phyloP scores from a whole-genome alignment of 768 basidiomycete genomes.

The Fomitopsis serialis region DNA sequence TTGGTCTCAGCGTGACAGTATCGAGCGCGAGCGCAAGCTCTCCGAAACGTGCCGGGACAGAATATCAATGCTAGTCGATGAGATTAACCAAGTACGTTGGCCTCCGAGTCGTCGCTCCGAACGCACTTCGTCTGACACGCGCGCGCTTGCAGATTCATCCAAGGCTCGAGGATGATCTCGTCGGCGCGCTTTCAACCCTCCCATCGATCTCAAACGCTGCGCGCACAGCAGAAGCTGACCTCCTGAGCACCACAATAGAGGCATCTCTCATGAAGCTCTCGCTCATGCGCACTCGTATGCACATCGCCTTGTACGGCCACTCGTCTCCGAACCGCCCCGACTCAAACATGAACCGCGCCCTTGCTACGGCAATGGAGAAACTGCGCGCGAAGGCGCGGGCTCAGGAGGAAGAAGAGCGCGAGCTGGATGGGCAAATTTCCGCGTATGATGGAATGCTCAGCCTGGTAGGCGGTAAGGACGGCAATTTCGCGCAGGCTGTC shows the following conservation, averaged over 20 bases:
- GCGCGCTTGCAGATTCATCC: conserved; percentile 23
- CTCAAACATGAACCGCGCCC: conserved; percentile 28
- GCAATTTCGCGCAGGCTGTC: conserved; percentile 41
- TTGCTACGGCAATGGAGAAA: conserved; percentile 26
- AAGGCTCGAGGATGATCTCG: conserved; percentile 26
- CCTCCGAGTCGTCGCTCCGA: background rate
- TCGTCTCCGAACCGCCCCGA: conserved; percentile 13
- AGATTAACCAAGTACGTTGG: conserved; percentile 11
- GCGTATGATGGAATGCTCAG: conserved; percentile 37
- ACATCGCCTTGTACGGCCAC: conserved; percentile 35
- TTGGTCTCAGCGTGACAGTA: background rate
- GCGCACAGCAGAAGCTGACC: conserved; percentile 32
- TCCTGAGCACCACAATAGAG: conserved; percentile 41
- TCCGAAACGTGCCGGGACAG: background rate
- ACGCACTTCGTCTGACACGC: background rate
- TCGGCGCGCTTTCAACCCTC: conserved; percentile 22
- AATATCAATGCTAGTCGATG: conserved; percentile 8
- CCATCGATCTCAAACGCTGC: conserved; percentile 24
- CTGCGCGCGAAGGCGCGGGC: conserved; percentile 31
- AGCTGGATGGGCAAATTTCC: conserved; percentile 33
- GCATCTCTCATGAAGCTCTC: conserved; percentile 43
- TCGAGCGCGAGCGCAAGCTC: background rate
- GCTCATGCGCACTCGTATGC: conserved; percentile 35
- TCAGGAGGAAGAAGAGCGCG: conserved; percentile 31
- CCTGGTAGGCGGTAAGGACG: conserved; percentile 34